Base-by-base conservation (phyloP, 306 rosid genomes). In the Citrullus amarus region DNA sequence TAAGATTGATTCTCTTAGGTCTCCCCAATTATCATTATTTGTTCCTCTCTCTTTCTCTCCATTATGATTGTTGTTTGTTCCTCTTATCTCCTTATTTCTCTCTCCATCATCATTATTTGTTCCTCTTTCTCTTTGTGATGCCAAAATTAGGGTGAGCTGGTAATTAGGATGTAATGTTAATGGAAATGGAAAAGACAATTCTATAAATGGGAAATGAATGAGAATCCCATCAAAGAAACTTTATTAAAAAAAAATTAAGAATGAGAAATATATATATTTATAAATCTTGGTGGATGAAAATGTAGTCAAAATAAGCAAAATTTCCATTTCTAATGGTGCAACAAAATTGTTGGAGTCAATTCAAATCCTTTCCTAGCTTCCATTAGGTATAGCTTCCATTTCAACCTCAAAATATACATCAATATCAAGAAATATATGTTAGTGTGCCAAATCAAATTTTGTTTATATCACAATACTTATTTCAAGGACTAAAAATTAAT, bases 121-220 rank as follows among this genome's bases (percentile, higher is more conserved):
- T 41, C 11, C 6, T 32, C 25, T 36, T 14, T 17, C 48, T 36
- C 16, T 39, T 0, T 68, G 30, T 67, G 74, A 39, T 67, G 74
- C 74, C 15, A 72, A 72, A 72, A 72, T 72, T 72, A 72, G 59
- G 43, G 77, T 50, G 43, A 50, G 61, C 50, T 30, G 61, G 77
- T 50, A 73, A 73, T 73, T 30, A 51, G 77, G 77, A 51, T 73
- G 60, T 16, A 51, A 73, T 28, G 77, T 30, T 73, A 51, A 25
- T 73, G 77, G 77, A 34, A 73, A 73, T 50, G 61, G 77, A 73
- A 22, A 73, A 44, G 77, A 72, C 78, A 74, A 53, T 53, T 74
- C 62, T 39, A 74, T 51, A 74, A 74, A 74, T 74, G 78, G 62
- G 78, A 74, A 74, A 74, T 74, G 62, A 74, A 53, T 74, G 48